These are phyloP conservation scores for Hyphodiscus hymeniophilus DNA, from an alignment of 495 filamentous ascomycete species.

Conservation along the genomic window DNA sequence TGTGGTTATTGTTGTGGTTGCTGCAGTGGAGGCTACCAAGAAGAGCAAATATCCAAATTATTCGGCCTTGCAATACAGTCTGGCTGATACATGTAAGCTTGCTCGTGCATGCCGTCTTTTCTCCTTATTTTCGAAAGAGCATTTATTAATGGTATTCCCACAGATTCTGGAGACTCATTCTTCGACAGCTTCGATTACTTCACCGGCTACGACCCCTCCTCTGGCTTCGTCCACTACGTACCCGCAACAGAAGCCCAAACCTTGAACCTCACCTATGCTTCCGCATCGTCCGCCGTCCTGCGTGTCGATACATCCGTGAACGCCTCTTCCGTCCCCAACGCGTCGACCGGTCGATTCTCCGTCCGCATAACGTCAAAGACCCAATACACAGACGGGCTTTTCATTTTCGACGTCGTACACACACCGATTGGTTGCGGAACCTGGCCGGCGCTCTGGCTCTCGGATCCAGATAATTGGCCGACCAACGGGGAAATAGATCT, in stretches of 20 bases:
- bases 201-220: constrained; percentile 40
- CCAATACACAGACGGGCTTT: constrained; percentile 33
- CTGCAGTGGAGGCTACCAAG: constrained; percentile 38
- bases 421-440: constrained; percentile 34
- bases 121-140: background rate
- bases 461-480: constrained; percentile 54
- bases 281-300: constrained; percentile 38
- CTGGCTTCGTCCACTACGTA: constrained; percentile 44
- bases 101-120: too few relatives aligned
- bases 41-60: constrained; percentile 48
- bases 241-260: constrained; percentile 21
- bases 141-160: too few relatives aligned
- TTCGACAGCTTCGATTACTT: constrained; percentile 48
- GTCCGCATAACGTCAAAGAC: constrained; percentile 46
- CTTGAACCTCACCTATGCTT: constrained; percentile 45
- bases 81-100: constrained; percentile 43
- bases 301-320: constrained; percentile 38
- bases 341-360: constrained; percentile 39
- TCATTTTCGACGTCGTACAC: constrained; percentile 41
- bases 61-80: constrained; percentile 34
- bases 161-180: constrained; percentile 37
- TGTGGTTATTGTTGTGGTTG: constrained; percentile 45
- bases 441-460: constrained; percentile 46
- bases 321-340: constrained; percentile 25
- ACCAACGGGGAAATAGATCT: constrained; percentile 65